Percentiles rank a stretch among this genome's conserved stretches.
These are phyloP conservation scores for Mrakia gelida DNA, from an alignment of 768 basidiomycete genomes.

Conservation along the genomic window DNA sequence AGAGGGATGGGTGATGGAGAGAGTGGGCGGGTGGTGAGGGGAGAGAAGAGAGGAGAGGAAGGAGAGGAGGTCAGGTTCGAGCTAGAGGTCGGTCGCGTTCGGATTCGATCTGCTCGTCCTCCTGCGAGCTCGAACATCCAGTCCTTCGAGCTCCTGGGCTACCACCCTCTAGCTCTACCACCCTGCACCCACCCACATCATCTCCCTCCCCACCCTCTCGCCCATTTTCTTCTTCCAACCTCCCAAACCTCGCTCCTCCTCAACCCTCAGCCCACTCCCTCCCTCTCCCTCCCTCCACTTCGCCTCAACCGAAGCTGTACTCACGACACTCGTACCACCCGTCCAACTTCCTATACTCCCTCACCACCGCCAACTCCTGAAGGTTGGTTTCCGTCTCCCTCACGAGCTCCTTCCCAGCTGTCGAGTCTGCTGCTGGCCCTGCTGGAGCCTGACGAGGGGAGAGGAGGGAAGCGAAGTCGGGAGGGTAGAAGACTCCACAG, in stretches of 20 bases:
- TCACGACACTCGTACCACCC: conserved; percentile 46
- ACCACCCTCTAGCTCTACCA: too few species aligned
- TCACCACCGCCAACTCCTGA: conserved; percentile 61
- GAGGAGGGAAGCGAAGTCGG: conserved; percentile 59
- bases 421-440: conserved; percentile 58
- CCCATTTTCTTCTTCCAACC: background rate
- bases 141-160: too few species aligned
- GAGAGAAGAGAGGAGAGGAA: background rate
- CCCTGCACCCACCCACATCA: too few species aligned
- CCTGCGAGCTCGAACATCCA: too few species aligned
- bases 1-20: background rate
- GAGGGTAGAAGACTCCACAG: conserved; percentile 67
- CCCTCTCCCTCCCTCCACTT: too few species aligned
- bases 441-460: conserved; percentile 74
- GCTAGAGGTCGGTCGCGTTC: background rate
- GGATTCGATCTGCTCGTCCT: too few species aligned
- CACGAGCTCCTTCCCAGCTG: conserved; percentile 57
- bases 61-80: background rate
- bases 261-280: background rate
- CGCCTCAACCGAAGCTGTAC: conserved; percentile 22
- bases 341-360: conserved; percentile 49
- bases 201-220: too few species aligned
- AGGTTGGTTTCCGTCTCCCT: conserved; percentile 63
- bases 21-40: too few species aligned
- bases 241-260: too few species aligned